Percentiles rank a stretch among this genome's conserved stretches.
phyloP scores from a whole-genome alignment of 371 early-diverging fungal species.

The Coemansia sp. region DNA sequence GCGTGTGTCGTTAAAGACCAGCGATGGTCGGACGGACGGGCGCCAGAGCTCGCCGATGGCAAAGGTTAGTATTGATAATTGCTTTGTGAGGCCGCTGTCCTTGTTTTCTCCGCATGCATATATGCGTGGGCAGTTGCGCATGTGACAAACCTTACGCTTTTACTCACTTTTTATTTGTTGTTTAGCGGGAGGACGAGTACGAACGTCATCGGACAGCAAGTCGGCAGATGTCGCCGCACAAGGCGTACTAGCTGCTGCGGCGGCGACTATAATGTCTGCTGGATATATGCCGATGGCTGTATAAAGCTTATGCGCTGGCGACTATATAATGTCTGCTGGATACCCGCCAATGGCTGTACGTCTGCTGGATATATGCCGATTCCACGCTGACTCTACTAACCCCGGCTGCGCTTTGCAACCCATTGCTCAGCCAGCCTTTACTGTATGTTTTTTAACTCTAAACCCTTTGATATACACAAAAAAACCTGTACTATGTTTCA shows the following conservation, averaged over 20 bases:
- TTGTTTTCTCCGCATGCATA: constrained; percentile 8
- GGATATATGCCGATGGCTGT: too few species aligned
- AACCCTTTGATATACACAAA: not conserved
- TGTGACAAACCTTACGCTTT: not conserved
- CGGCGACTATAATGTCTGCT: too few species aligned
- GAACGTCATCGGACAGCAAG: constrained; percentile 5
- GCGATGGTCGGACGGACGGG: not conserved
- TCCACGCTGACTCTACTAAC: too few species aligned
- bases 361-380: too few species aligned
- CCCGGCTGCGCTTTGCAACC: too few species aligned
- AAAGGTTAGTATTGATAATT: not conserved
- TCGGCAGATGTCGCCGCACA: constrained; percentile 23
- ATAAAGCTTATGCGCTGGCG: too few species aligned
- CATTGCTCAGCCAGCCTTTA: too few species aligned
- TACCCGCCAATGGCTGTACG: too few species aligned
- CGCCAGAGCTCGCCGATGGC: constrained; percentile 16
- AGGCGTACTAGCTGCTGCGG: constrained; percentile 9
- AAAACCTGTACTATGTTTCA: not conserved
- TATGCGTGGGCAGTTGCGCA: not conserved
- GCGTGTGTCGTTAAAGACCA: constrained; percentile 15
- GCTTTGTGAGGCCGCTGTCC: not conserved
- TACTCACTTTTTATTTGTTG: not conserved
- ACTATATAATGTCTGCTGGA: too few species aligned
- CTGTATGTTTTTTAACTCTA: constrained; percentile 1
- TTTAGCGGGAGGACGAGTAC: constrained; percentile 16